Percentiles rank a stretch among this genome's conserved stretches.
Evolutionary conservation across 2,329 filamentous ascomycete species (phyloP).

Genomic region (Cladosporium sp.): DNA sequence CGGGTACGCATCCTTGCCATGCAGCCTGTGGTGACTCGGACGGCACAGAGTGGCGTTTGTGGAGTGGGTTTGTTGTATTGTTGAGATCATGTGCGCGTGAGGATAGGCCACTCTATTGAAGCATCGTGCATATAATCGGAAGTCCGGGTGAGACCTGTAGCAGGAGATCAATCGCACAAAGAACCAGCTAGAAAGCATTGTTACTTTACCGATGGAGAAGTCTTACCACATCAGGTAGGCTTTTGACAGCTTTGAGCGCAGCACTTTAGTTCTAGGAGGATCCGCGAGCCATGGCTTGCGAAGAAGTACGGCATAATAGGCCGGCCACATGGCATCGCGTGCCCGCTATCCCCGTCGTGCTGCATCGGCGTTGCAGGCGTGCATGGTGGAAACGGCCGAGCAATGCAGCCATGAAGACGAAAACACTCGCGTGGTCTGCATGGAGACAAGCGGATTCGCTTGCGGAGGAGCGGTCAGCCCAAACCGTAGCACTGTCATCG

Average conservation of each 20-base stretch:
- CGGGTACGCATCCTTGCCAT: background rate
- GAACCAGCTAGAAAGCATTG: background rate
- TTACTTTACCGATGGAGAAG: background rate
- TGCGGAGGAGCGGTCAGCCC: slow-evolving; percentile 10
- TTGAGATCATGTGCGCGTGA: background rate
- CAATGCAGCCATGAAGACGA: slow-evolving; percentile 10
- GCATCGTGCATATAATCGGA: background rate
- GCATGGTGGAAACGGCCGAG: slow-evolving; percentile 1
- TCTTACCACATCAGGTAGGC: background rate
- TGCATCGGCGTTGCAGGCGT: slow-evolving; percentile 2
- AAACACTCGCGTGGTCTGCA: background rate
- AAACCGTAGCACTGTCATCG: slow-evolving; percentile 3
- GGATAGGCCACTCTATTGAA: background rate
- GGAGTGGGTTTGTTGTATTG: background rate
- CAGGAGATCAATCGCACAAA: background rate
- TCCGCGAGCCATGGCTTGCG: slow-evolving; percentile 1
- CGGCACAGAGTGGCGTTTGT: background rate
- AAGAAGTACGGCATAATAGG: slow-evolving; percentile 1
- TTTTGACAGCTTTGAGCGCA: background rate
- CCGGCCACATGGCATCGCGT: slow-evolving; percentile 8
- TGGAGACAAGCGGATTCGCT: background rate
- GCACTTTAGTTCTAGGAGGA: background rate
- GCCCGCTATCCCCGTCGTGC: background rate
- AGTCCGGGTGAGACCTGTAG: background rate
- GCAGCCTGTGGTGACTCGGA: background rate